phyloP scores from a whole-genome alignment of 495 filamentous ascomycete species.

The Lasiosphaeria ovina region DNA sequence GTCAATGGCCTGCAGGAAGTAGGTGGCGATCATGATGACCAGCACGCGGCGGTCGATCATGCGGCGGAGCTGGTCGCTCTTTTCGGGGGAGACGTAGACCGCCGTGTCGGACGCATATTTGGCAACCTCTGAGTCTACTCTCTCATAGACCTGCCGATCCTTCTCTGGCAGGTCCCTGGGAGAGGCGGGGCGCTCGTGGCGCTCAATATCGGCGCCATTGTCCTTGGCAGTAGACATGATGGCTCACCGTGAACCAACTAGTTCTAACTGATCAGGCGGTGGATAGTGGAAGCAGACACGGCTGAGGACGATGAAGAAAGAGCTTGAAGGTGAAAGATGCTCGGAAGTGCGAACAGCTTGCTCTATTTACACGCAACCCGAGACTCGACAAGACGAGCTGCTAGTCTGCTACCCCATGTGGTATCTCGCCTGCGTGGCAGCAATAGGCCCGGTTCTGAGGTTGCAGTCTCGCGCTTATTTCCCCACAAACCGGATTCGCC shows the following conservation, averaged over 20 bases:
- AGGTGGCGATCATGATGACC: constrained; percentile 55
- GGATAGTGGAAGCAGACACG: too few relatives aligned
- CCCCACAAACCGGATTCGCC: too few relatives aligned
- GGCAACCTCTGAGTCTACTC: constrained; percentile 62
- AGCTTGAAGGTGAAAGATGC: too few relatives aligned
- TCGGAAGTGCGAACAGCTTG: too few relatives aligned
- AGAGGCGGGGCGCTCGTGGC: constrained; percentile 37
- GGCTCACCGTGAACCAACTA: neutral
- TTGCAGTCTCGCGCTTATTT: too few relatives aligned
- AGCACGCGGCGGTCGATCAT: constrained; percentile 52
- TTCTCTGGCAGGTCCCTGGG: constrained; percentile 46
- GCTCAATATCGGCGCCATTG: neutral
- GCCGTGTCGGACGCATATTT: constrained; percentile 54
- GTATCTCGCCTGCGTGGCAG: too few relatives aligned
- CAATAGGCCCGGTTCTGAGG: too few relatives aligned
- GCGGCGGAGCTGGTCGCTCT: constrained; percentile 51
- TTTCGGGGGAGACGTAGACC: constrained; percentile 54
- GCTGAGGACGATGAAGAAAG: too few relatives aligned
- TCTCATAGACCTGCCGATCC: constrained; percentile 50
- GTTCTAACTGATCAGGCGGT: too few relatives aligned
- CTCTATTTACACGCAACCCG: too few relatives aligned
- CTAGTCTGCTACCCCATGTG: too few relatives aligned
- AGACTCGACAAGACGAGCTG: too few relatives aligned
- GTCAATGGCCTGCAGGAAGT: constrained; percentile 72
- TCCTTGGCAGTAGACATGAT: neutral